Evolutionary conservation across 176 grass and related monocot genomes (phyloP), one percentile per base, ranked within the genome.

Genomic region (Juncus inflexus): DNA sequence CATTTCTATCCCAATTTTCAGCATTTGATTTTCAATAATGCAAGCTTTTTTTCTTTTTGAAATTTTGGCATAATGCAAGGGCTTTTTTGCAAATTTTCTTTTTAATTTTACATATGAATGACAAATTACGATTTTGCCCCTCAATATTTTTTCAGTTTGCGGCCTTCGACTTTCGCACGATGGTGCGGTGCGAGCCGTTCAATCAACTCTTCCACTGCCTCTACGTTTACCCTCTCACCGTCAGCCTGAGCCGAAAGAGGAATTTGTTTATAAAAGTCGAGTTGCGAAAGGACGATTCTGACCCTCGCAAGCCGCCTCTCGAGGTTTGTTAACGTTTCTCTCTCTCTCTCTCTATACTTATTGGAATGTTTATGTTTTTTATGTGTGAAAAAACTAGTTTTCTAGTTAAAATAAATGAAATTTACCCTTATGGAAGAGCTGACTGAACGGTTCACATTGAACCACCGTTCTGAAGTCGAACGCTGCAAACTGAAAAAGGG

Each of bases 191-290:
- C 15, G 94, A 99, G 64, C 94, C 94, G 10, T 99, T 99, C 83
- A 86, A 83, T 7, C 94, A 90, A 49, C 67, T 99, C 72, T 89
- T 99, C 60, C 89, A 99, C 86, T 82, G 65, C 62, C 83, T 99
- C 62, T 90, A 99, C 73, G 83, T 99, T 9, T 99, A 99, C 73
- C 94, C 94, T 12, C 79, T 92, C 66, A 92, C 85, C 37, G 78
- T 99, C 81, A 84, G 78, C 75, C 86, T 99, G 75, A 86, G 94
- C 65, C 89, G 86, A 47, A 99, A 99, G 86, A 86, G 94, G 69
- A 99, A 99, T 72, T 78, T 99, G 58, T 90, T 99, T 86, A 70
- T 99, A 75, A 83, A 75, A 50, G 78, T 90, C 16, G 94, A 99
- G 64, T 73, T 99, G 76, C 89, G 94, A 78, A 90, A 89, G 72